These are phyloP conservation scores for Galerina marginata DNA, from an alignment of 768 basidiomycete genomes.

Conservation along the genomic window DNA sequence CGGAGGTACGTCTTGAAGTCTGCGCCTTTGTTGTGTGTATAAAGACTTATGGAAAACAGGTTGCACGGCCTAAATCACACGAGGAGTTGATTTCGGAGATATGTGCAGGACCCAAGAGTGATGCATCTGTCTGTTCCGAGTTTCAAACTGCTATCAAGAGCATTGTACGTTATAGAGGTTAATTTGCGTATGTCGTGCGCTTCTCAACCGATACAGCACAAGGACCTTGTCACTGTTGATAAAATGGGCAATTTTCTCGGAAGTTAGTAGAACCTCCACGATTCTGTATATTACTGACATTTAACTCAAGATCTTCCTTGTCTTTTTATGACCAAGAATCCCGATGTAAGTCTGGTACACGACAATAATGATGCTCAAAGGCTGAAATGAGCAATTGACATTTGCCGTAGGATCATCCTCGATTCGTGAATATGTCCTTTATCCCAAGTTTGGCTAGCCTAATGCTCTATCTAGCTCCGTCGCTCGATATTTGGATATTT, in stretches of 20 bases:
- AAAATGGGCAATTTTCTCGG: slow-evolving; percentile 69
- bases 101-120: slow-evolving; percentile 48
- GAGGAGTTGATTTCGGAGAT: slow-evolving; percentile 52
- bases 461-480: slow-evolving; percentile 51
- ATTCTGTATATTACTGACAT: not conserved
- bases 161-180: slow-evolving; percentile 27
- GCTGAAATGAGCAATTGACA: not conserved
- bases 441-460: not conserved
- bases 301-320: slow-evolving; percentile 52
- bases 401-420: slow-evolving; percentile 27
- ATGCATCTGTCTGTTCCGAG: slow-evolving; percentile 45
- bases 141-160: slow-evolving; percentile 53
- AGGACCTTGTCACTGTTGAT: slow-evolving; percentile 57
- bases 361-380: not conserved
- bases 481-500: slow-evolving; percentile 86
- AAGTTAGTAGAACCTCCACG: slow-evolving; percentile 35
- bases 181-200: not conserved
- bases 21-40: not conserved
- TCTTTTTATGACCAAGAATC: slow-evolving; percentile 63
- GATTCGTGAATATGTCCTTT: slow-evolving; percentile 21
- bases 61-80: slow-evolving; percentile 65
- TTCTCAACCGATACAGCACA: slow-evolving; percentile 37
- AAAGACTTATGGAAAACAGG: slow-evolving; percentile 41
- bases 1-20: slow-evolving; percentile 53
- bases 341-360: slow-evolving; percentile 47